A percentile compares a stretch with the other conserved stretches of the same genome.
Evolutionary conservation across 2,329 filamentous ascomycete genomes (phyloP).

Genomic region (Venturia oleaginea): DNA sequence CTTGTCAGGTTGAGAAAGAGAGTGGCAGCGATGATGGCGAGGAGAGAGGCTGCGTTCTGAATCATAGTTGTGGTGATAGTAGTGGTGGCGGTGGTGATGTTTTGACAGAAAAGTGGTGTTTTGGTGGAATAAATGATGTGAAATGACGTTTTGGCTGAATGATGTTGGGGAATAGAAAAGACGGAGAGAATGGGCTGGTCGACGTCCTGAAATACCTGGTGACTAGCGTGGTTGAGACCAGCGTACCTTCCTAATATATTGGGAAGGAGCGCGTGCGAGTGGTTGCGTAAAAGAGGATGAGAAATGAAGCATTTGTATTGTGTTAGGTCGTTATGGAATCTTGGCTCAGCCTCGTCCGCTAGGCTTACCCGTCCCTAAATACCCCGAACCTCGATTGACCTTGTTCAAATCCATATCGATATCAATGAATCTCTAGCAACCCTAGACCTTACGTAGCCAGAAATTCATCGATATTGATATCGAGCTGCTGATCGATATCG

Average conservation of each 20-base stretch:
- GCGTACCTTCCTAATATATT: neutral
- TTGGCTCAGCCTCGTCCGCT: neutral
- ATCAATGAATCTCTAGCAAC: neutral
- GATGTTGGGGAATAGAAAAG: neutral
- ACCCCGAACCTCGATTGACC: neutral
- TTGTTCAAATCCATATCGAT: neutral
- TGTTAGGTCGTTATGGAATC: no score
- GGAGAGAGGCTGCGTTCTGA: neutral
- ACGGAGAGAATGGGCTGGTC: neutral
- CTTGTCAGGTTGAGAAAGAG: neutral
- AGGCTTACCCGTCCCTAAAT: neutral
- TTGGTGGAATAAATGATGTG: neutral
- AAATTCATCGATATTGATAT: neutral
- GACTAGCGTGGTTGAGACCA: neutral
- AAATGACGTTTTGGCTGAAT: neutral
- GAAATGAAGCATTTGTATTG: no score
- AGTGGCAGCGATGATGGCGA: neutral
- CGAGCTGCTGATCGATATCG: neutral
- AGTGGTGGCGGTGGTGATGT: neutral
- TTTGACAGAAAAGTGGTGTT: neutral
- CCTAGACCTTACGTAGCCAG: neutral
- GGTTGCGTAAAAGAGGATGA: no score
- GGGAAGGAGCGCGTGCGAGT: neutral
- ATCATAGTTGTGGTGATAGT: neutral
- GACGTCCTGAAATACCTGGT: neutral